phyloP scores from a whole-genome alignment of 164 flowering plant species.

The Saururus chinensis region DNA sequence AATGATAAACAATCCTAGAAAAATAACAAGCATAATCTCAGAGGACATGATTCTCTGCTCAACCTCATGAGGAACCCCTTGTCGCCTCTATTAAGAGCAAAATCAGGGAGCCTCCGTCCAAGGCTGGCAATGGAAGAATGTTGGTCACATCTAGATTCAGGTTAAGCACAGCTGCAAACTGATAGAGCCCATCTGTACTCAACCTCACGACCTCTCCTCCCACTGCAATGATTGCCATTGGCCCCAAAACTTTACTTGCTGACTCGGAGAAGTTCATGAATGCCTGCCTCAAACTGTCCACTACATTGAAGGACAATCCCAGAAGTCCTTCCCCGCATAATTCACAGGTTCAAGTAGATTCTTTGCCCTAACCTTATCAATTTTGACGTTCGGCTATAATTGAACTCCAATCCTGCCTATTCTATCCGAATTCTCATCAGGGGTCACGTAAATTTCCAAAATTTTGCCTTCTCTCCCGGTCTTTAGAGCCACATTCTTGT shows the following conservation, averaged over 20 bases:
- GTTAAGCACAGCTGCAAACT: constrained; percentile 88
- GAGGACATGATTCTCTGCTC: constrained; percentile 95
- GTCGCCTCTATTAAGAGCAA: constrained; percentile 78
- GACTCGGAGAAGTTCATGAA: constrained; percentile 78
- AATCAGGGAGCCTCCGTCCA: constrained; percentile 92
- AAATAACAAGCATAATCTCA: constrained; percentile 66
- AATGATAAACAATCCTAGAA: constrained; percentile 68
- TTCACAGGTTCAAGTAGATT: constrained; percentile 43
- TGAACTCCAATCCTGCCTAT: constrained; percentile 88
- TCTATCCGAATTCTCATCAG: constrained; percentile 76
- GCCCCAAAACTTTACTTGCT: constrained; percentile 86
- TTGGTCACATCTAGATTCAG: constrained; percentile 89
- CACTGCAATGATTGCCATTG: constrained; percentile 94
- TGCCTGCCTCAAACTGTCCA: constrained; percentile 81
- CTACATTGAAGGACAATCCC: constrained; percentile 59
- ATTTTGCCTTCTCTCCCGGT: constrained; percentile 44
- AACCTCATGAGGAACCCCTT: constrained; percentile 85
- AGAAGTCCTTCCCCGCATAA: constrained; percentile 57
- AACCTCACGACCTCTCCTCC: constrained; percentile 97
- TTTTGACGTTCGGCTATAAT: constrained; percentile 64
- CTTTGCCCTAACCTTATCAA: constrained; percentile 41
- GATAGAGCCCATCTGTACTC: constrained; percentile 74
- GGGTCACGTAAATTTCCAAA: constrained; percentile 53
- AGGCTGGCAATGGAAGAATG: constrained; percentile 91
- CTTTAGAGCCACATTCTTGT: constrained; percentile 50